Percentiles rank a stretch among this genome's conserved stretches.
phyloP scores from a whole-genome alignment of 2,329 filamentous ascomycete genomes.

The Fusarium graminum region DNA sequence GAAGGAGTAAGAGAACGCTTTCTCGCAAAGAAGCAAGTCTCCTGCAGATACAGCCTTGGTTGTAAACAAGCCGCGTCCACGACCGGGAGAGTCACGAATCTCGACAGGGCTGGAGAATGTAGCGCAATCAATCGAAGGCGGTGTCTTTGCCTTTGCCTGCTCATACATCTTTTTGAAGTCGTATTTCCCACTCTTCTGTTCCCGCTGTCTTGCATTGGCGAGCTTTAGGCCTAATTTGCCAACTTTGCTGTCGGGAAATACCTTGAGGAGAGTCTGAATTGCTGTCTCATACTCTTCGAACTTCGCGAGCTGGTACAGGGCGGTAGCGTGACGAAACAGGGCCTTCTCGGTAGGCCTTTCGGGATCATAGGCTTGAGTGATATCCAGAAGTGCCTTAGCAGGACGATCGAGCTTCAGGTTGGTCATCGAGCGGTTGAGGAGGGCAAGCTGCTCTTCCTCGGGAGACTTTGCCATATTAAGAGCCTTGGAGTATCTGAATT shows the following conservation, averaged over 20 bases:
- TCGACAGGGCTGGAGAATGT: constrained; percentile 60
- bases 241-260: constrained; percentile 53
- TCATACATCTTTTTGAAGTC: constrained; percentile 54
- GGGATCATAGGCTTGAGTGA: not conserved
- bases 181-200: constrained; percentile 58
- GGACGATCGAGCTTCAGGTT: constrained; percentile 2
- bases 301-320: not conserved
- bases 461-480: accelerated
- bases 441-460: constrained; percentile 1
- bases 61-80: constrained; percentile 66
- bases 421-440: constrained; percentile 4
- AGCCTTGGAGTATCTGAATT: constrained; percentile 2
- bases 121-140: constrained; percentile 62
- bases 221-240: constrained; percentile 51
- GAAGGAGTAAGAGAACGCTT: constrained; percentile 63
- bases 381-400: not conserved
- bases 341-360: not conserved
- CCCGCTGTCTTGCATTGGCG: constrained; percentile 51
- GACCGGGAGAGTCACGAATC: constrained; percentile 55
- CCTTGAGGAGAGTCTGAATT: constrained; percentile 50
- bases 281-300: not conserved
- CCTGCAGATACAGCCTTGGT: constrained; percentile 61
- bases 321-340: not conserved
- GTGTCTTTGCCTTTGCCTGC: constrained; percentile 51
- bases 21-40: constrained; percentile 68